Base-by-base conservation (phyloP, 345 rosid species). In the Acer saccharum region DNA sequence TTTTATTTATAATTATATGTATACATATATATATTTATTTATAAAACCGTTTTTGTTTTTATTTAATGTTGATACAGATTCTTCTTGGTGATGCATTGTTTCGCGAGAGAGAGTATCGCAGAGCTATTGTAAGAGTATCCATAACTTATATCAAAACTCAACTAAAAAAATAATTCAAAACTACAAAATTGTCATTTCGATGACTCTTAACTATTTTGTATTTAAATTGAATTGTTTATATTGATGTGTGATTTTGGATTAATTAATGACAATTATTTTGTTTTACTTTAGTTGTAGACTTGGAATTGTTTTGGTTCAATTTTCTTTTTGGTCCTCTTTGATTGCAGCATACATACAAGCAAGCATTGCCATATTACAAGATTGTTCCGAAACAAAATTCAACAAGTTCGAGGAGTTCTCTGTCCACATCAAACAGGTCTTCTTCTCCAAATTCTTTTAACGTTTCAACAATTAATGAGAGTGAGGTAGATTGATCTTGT, bases 31-130 rank as follows among this genome's bases (percentile, higher is more conserved):
- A n/a, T n/a, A n/a, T n/a, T n/a, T n/a, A 8, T 25, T 23, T 60
- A 3, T 27, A 48, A 13, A 52, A 65, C 76, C 58, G 62, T 76
- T 50, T 29, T 29, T 23, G 52, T n/a, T 72, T 60, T 16, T 39
- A 20, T 44, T 39, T 71, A 65, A 2, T 52, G 61, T 68, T 82
- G 78, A 68, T 81, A 44, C 90, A 96, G 99, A 85, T 96, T 87
- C 86, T 91, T 80, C 91, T 92, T 1, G 99, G 97, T 1, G 98
- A 96, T 81, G 87, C 99, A 29, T 86, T 96, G 79, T 86, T 88
- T 85, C 95, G 92, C 13, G 93, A 89, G 76, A 83, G 95, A 73
- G 98, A 94, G 82, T 89, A 86, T 78, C 85, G 95, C 43, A 86
- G 99, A 79, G 97, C 98, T 50, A 91, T 94, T 65, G 98, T 96